A percentile compares a stretch with the other conserved stretches of the same genome.
phyloP scores from a whole-genome alignment of 768 basidiomycete genomes.

The Rhizopogon rudus region DNA sequence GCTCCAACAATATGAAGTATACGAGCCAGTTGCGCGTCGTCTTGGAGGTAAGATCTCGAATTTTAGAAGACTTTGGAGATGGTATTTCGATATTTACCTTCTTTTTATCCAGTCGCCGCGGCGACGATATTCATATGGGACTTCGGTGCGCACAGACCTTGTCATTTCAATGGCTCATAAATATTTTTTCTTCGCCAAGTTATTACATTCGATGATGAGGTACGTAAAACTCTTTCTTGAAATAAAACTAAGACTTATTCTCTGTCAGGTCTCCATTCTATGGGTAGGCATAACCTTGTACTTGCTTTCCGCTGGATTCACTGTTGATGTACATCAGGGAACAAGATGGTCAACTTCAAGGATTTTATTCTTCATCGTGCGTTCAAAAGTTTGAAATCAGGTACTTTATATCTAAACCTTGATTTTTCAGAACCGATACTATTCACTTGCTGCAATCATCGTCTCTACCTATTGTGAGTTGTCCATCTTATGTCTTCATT shows the following conservation, averaged over 20 bases:
- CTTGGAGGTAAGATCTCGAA: background rate
- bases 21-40: background rate
- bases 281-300: background rate
- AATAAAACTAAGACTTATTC: background rate
- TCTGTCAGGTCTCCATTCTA: background rate
- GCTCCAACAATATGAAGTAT: background rate
- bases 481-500: background rate
- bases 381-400: background rate
- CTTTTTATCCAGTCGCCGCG: background rate
- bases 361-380: background rate
- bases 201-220: constrained; percentile 1
- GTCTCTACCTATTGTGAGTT: background rate
- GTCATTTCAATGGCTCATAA: background rate
- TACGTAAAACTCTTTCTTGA: background rate
- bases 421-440: background rate
- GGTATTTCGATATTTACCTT: background rate
- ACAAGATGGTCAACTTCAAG: background rate
- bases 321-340: background rate
- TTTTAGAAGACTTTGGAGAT: background rate
- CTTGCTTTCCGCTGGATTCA: background rate
- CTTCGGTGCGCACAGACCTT: background rate
- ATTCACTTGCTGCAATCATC: background rate
- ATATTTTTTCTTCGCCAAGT: background rate
- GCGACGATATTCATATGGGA: background rate
- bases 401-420: background rate